Percentiles rank a stretch among this genome's conserved stretches.
phyloP scores from a whole-genome alignment of 2,329 filamentous ascomycete genomes.

The Cordyceps tenuipes region DNA sequence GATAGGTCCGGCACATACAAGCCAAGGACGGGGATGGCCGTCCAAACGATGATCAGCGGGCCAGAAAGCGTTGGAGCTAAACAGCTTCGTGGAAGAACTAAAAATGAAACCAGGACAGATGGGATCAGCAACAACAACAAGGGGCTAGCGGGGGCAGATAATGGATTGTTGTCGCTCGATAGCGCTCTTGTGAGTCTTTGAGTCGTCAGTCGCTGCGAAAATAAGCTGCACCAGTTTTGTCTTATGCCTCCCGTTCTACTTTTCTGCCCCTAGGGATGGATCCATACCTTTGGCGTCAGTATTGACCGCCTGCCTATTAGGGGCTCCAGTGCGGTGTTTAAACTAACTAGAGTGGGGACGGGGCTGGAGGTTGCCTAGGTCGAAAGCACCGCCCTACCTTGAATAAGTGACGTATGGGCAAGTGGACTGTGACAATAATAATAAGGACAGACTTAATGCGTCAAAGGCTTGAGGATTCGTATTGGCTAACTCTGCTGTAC shows the following conservation, averaged over 20 bases:
- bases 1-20: background rate
- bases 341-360: background rate
- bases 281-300: background rate
- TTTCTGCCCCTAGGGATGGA: background rate
- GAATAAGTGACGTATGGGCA: background rate
- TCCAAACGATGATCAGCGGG: background rate
- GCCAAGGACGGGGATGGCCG: background rate
- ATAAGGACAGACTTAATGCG: background rate
- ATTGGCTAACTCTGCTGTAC: too few species aligned
- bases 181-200: too few species aligned
- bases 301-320: conserved; percentile 4
- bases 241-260: background rate
- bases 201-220: background rate
- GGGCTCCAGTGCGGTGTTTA: background rate
- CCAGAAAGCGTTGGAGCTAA: background rate
- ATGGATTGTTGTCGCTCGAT: background rate
- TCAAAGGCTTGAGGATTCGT: background rate
- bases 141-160: background rate
- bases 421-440: background rate
- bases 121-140: background rate
- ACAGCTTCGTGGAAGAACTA: background rate
- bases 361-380: background rate
- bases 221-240: conserved; percentile 1
- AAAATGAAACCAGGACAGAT: background rate
- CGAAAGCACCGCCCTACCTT: background rate